phyloP scores from a whole-genome alignment of 2,329 filamentous ascomycete genomes.

The Dactylellina sp. region DNA sequence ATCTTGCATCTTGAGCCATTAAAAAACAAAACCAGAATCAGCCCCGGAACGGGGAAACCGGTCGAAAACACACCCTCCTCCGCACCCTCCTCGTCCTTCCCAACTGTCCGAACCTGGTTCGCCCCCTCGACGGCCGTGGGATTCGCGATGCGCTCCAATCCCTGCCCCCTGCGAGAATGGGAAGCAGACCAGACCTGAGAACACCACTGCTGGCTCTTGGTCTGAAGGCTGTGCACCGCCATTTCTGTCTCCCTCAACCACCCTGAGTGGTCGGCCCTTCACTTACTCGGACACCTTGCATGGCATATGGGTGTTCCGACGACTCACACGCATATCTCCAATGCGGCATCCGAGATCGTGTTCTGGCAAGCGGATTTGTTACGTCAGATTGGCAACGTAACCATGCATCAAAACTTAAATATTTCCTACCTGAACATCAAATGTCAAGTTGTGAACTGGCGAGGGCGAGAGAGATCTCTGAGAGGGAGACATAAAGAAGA shows the following conservation, averaged over 20 bases:
- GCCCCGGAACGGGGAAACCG: conserved; percentile 50
- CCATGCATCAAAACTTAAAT: conserved; percentile 32
- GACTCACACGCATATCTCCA: neutral
- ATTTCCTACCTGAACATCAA: neutral
- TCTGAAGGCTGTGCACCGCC: conserved; percentile 41
- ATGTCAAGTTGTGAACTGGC: neutral
- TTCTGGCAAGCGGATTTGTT: conserved; percentile 18
- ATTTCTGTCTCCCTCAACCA: neutral
- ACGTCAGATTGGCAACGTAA: conserved; percentile 28
- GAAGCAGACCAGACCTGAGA: conserved; percentile 40
- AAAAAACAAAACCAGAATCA: conserved; percentile 24
- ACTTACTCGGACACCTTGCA: no score
- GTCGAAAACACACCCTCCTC: conserved; percentile 13
- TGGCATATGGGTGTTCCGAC: conserved; percentile 5
- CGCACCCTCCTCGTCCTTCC: neutral
- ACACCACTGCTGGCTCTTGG: conserved; percentile 8
- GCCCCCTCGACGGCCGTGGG: neutral
- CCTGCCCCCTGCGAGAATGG: conserved; percentile 24
- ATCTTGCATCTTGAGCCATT: conserved; percentile 46
- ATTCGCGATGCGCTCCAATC: conserved; percentile 28
- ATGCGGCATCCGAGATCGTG: conserved; percentile 10
- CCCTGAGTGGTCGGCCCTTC: conserved; percentile 32
- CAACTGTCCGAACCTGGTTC: conserved; percentile 25
- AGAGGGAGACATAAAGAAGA: neutral
- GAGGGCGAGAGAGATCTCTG: neutral